These are phyloP conservation scores for Phytophthora fragariaefolia DNA, from an alignment of 352 stramenopile genomes.

Conservation along the genomic window DNA sequence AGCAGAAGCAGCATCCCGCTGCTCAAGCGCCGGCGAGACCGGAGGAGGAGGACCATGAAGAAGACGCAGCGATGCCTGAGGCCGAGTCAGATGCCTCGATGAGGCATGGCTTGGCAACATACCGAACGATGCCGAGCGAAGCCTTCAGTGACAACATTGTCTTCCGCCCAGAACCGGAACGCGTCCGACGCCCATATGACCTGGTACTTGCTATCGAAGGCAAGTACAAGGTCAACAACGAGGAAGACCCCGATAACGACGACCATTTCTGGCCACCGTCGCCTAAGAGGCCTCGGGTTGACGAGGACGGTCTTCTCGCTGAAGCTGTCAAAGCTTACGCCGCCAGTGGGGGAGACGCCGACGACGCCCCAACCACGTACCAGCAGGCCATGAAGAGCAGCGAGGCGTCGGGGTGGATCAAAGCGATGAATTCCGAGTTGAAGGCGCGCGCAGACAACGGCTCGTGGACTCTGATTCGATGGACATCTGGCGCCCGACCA, in stretches of 20 bases:
- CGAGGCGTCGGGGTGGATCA: neutral
- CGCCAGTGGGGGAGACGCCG: neutral
- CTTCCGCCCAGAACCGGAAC: neutral
- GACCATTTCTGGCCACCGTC: conserved; percentile 5
- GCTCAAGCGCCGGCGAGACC: neutral
- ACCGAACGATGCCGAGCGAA: neutral
- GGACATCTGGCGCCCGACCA: neutral
- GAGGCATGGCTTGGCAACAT: conserved; percentile 2
- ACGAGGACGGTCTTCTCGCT: conserved; percentile 1
- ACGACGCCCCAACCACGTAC: conserved; percentile 6
- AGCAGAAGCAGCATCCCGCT: neutral
- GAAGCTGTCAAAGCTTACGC: conserved; percentile 6
- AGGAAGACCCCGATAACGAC: conserved; percentile 2
- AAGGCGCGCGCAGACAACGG: conserved; percentile 3
- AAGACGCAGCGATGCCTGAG: conserved; percentile 8
- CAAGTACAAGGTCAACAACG: neutral
- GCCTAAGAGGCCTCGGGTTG: conserved; percentile 9
- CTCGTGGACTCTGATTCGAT: conserved; percentile 3
- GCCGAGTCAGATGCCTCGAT: neutral
- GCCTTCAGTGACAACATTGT: neutral
- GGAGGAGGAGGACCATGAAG: neutral
- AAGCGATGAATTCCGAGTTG: conserved; percentile 16
- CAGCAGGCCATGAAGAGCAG: conserved; percentile 3
- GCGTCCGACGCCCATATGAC: neutral
- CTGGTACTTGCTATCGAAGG: neutral